These are phyloP conservation scores for Phytophthora ramorum DNA, from an alignment of 352 stramenopile genomes.

Conservation along the genomic window DNA sequence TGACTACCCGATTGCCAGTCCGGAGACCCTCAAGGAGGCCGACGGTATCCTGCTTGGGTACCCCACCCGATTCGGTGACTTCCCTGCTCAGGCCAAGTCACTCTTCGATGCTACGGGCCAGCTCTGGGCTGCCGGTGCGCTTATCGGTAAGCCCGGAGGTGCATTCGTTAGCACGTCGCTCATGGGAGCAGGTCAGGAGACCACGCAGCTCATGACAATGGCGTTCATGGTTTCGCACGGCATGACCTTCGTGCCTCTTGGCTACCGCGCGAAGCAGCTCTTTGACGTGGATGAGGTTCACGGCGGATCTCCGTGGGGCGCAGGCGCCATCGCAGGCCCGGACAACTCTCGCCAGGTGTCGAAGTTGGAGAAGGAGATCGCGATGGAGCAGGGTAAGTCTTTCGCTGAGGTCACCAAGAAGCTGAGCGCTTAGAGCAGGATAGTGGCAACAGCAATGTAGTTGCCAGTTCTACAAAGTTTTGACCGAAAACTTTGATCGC, in stretches of 20 bases:
- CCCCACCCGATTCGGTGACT: constrained; percentile 13
- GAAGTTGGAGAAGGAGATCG: constrained; percentile 16
- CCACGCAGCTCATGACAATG: constrained; percentile 14
- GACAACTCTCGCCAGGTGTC: constrained; percentile 16
- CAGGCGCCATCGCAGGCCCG: constrained; percentile 6
- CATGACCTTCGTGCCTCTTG: constrained; percentile 21
- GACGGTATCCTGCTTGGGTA: constrained; percentile 24
- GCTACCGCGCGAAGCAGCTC: constrained; percentile 18
- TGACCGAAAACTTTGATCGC: no score
- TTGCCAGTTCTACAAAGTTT: no score
- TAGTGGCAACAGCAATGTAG: background rate
- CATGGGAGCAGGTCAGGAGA: constrained; percentile 15
- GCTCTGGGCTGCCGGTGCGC: constrained; percentile 3
- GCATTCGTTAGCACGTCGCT: constrained; percentile 20
- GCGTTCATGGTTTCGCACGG: constrained; percentile 19
- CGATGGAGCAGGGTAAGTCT: constrained; percentile 10
- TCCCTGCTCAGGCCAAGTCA: constrained; percentile 16
- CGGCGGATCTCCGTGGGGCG: constrained; percentile 21
- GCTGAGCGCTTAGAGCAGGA: constrained; percentile 2
- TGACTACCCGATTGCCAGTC: constrained; percentile 14
- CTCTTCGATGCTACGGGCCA: constrained; percentile 18
- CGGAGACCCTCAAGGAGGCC: constrained; percentile 17
- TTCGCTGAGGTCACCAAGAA: constrained; percentile 21
- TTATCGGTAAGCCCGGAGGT: constrained; percentile 18
- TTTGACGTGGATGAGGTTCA: constrained; percentile 21